Percentiles rank a stretch among this genome's conserved stretches.
These are phyloP conservation scores for Glebionis coronaria DNA, from an alignment of 129 eudicot genomes.

Conservation along the genomic window DNA sequence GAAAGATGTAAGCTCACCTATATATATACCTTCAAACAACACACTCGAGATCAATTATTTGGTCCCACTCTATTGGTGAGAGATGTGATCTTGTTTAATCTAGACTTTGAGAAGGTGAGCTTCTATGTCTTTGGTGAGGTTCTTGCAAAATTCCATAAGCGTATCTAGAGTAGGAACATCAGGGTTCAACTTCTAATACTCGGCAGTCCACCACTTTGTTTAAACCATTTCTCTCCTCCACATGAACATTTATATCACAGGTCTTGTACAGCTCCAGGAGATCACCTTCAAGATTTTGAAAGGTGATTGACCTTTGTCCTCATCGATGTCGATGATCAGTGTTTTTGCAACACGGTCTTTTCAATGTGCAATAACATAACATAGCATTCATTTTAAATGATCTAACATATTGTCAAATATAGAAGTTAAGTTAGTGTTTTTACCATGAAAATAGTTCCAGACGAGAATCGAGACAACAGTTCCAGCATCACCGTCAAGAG, in stretches of 20 bases:
- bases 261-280: conserved; percentile 25
- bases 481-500: conserved; percentile 39
- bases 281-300: conserved; percentile 21
- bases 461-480: conserved; percentile 24
- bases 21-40: too few relatives aligned
- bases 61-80: neutral
- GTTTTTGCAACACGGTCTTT: conserved; percentile 24
- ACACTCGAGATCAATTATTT: conserved; percentile 2
- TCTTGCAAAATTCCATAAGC: conserved; percentile 14
- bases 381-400: too few relatives aligned
- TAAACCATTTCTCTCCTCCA: conserved; percentile 19
- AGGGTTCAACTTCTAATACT: conserved; percentile 24
- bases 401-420: neutral
- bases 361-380: conserved; percentile 13
- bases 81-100: conserved; percentile 3
- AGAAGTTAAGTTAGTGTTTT: neutral
- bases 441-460: conserved; percentile 46
- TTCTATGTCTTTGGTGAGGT: conserved; percentile 17
- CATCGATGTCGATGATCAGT: conserved; percentile 16
- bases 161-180: conserved; percentile 26
- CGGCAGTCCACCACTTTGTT: conserved; percentile 25
- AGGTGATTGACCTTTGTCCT: conserved; percentile 24
- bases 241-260: conserved; percentile 20
- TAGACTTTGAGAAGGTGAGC: conserved; percentile 12
- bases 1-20: too few relatives aligned